These are phyloP conservation scores for Amanita exitialis DNA, from an alignment of 768 basidiomycete species.

Conservation along the genomic window DNA sequence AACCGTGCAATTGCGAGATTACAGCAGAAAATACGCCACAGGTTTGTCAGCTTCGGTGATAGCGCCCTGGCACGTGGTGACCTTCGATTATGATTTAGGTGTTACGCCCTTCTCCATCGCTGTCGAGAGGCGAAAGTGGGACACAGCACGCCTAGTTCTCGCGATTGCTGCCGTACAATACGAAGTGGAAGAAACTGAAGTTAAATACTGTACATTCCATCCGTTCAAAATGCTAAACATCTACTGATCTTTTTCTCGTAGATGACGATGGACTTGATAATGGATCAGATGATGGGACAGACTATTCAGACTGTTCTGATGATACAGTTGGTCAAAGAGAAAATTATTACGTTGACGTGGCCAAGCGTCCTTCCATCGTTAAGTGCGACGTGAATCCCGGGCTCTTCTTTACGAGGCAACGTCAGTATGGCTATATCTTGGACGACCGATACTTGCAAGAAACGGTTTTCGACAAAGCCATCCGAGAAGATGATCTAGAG, in stretches of 20 bases:
- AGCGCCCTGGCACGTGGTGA: neutral
- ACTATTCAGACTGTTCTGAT: constrained; percentile 25
- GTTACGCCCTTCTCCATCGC: constrained; percentile 44
- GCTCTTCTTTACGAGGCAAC: neutral
- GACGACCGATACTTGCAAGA: neutral
- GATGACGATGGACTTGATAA: constrained; percentile 30
- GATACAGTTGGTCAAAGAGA: constrained; percentile 22
- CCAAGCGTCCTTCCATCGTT: constrained; percentile 34
- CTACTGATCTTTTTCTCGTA: neutral
- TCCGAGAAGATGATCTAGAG: constrained; percentile 37
- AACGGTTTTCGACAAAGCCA: constrained; percentile 22
- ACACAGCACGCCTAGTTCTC: constrained; percentile 43
- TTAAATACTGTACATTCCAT: neutral
- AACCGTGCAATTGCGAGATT: constrained; percentile 21
- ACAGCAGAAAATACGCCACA: constrained; percentile 8
- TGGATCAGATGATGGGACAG: constrained; percentile 32
- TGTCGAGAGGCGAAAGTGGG: constrained; percentile 38
- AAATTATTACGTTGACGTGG: constrained; percentile 31
- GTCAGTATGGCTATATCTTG: neutral
- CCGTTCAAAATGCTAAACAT: neutral
- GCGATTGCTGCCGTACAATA: constrained; percentile 49
- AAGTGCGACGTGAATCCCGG: constrained; percentile 28
- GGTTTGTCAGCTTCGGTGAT: constrained; percentile 12
- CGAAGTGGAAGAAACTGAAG: constrained; percentile 11
- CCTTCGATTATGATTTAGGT: constrained; percentile 18